Base-by-base conservation (phyloP, 2,329 filamentous ascomycete species). In the Tolypocladium endophyticum region DNA sequence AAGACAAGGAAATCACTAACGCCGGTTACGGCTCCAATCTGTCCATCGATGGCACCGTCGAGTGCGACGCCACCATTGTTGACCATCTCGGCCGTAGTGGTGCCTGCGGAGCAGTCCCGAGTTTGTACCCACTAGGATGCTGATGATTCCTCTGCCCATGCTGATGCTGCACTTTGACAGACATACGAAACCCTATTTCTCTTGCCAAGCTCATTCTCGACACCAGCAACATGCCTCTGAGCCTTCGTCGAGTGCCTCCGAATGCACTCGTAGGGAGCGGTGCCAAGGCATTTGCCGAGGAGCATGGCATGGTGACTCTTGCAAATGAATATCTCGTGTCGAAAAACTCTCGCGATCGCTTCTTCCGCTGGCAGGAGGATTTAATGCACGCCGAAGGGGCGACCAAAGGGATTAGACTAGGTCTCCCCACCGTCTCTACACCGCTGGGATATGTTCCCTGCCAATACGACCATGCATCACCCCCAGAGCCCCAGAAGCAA, bases 1-100 rank as follows among this genome's bases (percentile, higher is more conserved):
- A 99, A 74, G 90, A 99, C 71, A 87, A 89, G 60, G 92, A 97
- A 68, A 95, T 99, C 65, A 99, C 95, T 41, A 99, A 99, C 72
- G 90, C 93, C 43, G 94, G 94, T 0, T 97, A 89, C 71, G 94
- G 95, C 55, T 99, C 94, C 74, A 99, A 99, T 68, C 78, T 99
- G 30, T 87, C 90, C 53, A 89, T 96, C 63, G 88, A 97, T 66
- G 94, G 94, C 1, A 84, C 86, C 1, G 94, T 97, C 16, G 94
- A 99, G 72, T 95, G 92, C 66, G 94, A 99, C 77, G 94, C 94
- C 59, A 92, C 91, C 0, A 84, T 99, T 58, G 89, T 99, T 47
- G 92, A 99, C 69, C 89, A 97, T 71, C 78, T 87, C 57, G 94
- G 95, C 50, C 86, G 92, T 64, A 97, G 93, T 71, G 94, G 94